Base-by-base conservation (phyloP, 768 basidiomycete species). In the Pholiota microspora region DNA sequence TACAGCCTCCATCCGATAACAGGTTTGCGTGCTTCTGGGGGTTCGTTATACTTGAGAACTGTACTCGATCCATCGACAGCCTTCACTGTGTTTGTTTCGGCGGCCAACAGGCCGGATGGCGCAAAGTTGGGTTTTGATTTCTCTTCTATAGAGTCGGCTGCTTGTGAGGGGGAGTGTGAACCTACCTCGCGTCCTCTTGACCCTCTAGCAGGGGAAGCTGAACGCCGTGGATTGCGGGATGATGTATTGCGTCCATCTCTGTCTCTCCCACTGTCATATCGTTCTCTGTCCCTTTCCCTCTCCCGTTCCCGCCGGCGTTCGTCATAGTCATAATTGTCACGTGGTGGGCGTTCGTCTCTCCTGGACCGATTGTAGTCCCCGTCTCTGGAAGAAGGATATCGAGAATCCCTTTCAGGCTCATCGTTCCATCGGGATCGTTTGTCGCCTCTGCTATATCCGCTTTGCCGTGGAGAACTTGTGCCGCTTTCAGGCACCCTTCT, bases 11-110 rank as follows among this genome's bases (percentile, higher is more conserved):
- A 98, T 15, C 91, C 89, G 29, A 89, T 70, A 4, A 78, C 72
- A 8, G 97, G 96, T 66, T 95, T 98, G 60, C 97, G 77, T 25
- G 96, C 97, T 77, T 99, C 97, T 5, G 97, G 94, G 13, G 97
- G 97, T 70, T 99, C 97, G 58, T 98, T 95, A 69, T 99, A 99
- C 70, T 98, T 99, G 58, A 99, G 76, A 40, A 97, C 83, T 5
- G 89, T 87, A 62, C 76, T 85, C 48, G 82, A 82, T n/a, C 90
- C 92, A 65, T 92, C 86, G 6, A 76, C 73, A 28, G 83, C 78
- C 59, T 82, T 81, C 38, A 95, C 86, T 1, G 92, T 94, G 66
- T 99, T 98, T 2, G 97, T 98, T 65, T 92, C 97, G 3, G 96
- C 96, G 0, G 96, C 97, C 32, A 99, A 81, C 6, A 96, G 77